Percentiles rank a stretch among this genome's conserved stretches.
These are phyloP conservation scores for Xylaria sp. DNA, from an alignment of 495 filamentous ascomycete genomes.

Conservation along the genomic window DNA sequence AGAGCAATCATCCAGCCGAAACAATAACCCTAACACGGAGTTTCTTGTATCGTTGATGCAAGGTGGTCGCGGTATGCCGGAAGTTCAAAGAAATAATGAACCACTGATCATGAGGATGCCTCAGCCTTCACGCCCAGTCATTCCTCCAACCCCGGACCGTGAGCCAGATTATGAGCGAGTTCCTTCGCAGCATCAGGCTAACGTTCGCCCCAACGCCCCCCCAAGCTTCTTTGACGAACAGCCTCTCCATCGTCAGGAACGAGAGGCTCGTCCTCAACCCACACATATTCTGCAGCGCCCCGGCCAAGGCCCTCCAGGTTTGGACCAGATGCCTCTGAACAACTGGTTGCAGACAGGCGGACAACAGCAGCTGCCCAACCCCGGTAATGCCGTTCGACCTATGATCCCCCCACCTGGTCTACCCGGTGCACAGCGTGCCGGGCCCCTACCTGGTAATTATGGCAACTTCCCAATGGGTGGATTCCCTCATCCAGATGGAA, in stretches of 20 bases:
- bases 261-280: slow-evolving; percentile 50
- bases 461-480: slow-evolving; percentile 57
- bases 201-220: slow-evolving; percentile 37
- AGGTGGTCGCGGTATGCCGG: slow-evolving; percentile 49
- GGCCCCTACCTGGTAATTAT: slow-evolving; percentile 54
- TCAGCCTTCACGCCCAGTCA: slow-evolving; percentile 45
- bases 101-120: slow-evolving; percentile 47
- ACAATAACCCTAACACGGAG: slow-evolving; percentile 57
- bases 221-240: slow-evolving; percentile 52
- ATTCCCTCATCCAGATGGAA: slow-evolving; percentile 50
- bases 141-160: slow-evolving; percentile 49
- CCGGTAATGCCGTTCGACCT: slow-evolving; percentile 42
- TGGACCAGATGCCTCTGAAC: slow-evolving; percentile 55
- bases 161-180: slow-evolving; percentile 49
- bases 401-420: slow-evolving; percentile 63
- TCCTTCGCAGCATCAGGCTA: slow-evolving; percentile 37
- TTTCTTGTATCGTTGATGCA: slow-evolving; percentile 65
- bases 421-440: slow-evolving; percentile 50
- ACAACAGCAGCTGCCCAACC: slow-evolving; percentile 50
- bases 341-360: slow-evolving; percentile 49
- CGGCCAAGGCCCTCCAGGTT: slow-evolving; percentile 49
- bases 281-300: slow-evolving; percentile 65
- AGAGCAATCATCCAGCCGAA: slow-evolving; percentile 47
- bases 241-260: slow-evolving; percentile 50
- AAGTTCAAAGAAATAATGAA: slow-evolving; percentile 52